Base-by-base conservation (phyloP, 805 yeast species). In the Hanseniaspora hatyaiensis region DNA sequence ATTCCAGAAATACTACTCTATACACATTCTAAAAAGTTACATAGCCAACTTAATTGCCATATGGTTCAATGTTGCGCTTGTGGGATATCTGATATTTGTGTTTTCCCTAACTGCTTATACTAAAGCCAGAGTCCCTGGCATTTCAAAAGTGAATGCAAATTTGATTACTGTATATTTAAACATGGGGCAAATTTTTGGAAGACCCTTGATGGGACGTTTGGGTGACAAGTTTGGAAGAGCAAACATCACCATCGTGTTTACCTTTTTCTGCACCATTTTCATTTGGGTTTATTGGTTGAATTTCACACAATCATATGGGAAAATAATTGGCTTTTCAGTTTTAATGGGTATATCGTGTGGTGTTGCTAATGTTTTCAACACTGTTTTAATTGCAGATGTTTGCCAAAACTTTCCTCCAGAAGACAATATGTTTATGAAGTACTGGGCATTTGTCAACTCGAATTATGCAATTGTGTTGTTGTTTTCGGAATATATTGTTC, bases 401-500 rank as follows among this genome's bases (percentile, higher is more conserved):
- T 36, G 41, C 15, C 49, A 45, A 24, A 45, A 45, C n/a, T 45
- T 20, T 65, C 49, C 65, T 64, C 22, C 66, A 62, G 19, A 59
- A 65, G 8, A 60, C 60, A 8, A 59, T 59, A 16, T 68, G 67
- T 50, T 59, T 68, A 19, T 60, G 69, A 20, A 70, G 67, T 2
- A 23, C 15, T 64, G 71, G 62, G 56, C 65, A 4, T 63, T 60
- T 45, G 61, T 65, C 4, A 66, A 64, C 44, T 43, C 59, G 8
- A 42, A 54, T 13, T 59, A 61, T 26, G 62, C 67, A 1, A 53
- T 65, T 3, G 44, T 60, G 26, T 58, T 70, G 4, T 58, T 77
- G 20, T 67, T 70, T 1, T 65, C 76, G 3, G 83, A 77, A 59
- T 68, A 74, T 6, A 70, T 77, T 42, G 81, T 77, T 0, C 69